Percentiles rank a stretch among this genome's conserved stretches.
phyloP scores from a whole-genome alignment of 2,329 filamentous ascomycete genomes.

The Trichophyton mentagrophytes region DNA sequence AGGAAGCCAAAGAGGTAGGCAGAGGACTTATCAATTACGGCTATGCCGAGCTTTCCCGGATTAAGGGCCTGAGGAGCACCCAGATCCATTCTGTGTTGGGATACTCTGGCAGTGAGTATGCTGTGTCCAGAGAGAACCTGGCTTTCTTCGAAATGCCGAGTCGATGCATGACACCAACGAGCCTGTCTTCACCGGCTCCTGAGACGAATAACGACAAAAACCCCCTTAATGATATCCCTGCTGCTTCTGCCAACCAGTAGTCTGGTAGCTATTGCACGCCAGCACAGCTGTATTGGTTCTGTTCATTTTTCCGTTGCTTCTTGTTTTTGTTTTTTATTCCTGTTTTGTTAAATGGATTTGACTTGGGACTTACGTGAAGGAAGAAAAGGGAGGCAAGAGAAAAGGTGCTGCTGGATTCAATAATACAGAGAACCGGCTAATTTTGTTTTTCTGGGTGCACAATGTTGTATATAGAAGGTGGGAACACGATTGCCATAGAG shows the following conservation, averaged over 20 bases:
- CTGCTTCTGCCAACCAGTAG: background rate
- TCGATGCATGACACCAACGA: background rate
- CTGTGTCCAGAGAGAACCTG: conserved; percentile 77
- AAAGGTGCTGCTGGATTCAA: conserved; percentile 2
- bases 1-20: conserved; percentile 59
- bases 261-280: no score
- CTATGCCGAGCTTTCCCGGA: conserved; percentile 66
- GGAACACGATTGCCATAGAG: background rate
- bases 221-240: background rate
- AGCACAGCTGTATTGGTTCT: background rate
- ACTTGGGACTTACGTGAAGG: background rate
- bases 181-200: background rate
- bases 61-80: conserved; percentile 70
- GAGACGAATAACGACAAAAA: conserved; percentile 1
- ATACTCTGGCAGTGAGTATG: conserved; percentile 90
- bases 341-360: background rate
- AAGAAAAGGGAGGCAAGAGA: background rate
- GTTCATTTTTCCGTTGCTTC: background rate
- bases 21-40: conserved; percentile 87
- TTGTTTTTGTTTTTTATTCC: background rate
- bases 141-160: conserved; percentile 48
- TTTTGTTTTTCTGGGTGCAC: background rate
- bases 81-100: conserved; percentile 72
- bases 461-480: conserved; percentile 1
- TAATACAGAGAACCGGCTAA: background rate